These are phyloP conservation scores for Conringia planisiliqua DNA, from an alignment of 345 rosid genomes.

Conservation along the genomic window DNA sequence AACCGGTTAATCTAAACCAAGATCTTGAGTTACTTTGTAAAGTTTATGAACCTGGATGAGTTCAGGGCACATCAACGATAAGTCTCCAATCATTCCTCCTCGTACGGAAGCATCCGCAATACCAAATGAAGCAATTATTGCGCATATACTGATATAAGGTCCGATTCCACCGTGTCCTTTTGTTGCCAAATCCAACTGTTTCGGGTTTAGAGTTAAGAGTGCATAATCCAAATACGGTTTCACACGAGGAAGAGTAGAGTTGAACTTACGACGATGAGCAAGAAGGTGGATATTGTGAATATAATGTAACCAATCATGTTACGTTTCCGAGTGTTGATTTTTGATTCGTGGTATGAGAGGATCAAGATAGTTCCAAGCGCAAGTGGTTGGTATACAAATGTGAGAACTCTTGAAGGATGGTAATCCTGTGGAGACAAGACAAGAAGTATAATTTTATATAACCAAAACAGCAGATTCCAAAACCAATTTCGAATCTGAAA, in stretches of 20 bases:
- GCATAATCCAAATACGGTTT: background rate
- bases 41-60: slow-evolving; percentile 56
- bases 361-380: slow-evolving; percentile 58
- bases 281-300: slow-evolving; percentile 48
- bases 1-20: background rate
- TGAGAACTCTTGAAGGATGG: slow-evolving; percentile 87
- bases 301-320: slow-evolving; percentile 60
- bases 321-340: slow-evolving; percentile 54
- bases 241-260: background rate
- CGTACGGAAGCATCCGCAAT: slow-evolving; percentile 74
- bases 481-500: background rate
- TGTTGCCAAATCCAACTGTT: slow-evolving; percentile 71
- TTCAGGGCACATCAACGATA: slow-evolving; percentile 80
- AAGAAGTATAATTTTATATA: background rate
- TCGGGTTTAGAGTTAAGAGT: background rate
- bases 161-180: slow-evolving; percentile 70
- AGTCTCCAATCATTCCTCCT: slow-evolving; percentile 90
- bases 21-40: background rate
- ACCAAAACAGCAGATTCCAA: background rate
- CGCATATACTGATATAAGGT: slow-evolving; percentile 59
- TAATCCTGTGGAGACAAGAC: slow-evolving; percentile 41
- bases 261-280: slow-evolving; percentile 69
- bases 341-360: slow-evolving; percentile 57
- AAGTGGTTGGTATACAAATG: slow-evolving; percentile 71
- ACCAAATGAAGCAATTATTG: slow-evolving; percentile 57